A percentile compares a stretch with the other conserved stretches of the same genome.
These are phyloP conservation scores for Dipteronia sinensis DNA, from an alignment of 345 rosid species.

Conservation along the genomic window DNA sequence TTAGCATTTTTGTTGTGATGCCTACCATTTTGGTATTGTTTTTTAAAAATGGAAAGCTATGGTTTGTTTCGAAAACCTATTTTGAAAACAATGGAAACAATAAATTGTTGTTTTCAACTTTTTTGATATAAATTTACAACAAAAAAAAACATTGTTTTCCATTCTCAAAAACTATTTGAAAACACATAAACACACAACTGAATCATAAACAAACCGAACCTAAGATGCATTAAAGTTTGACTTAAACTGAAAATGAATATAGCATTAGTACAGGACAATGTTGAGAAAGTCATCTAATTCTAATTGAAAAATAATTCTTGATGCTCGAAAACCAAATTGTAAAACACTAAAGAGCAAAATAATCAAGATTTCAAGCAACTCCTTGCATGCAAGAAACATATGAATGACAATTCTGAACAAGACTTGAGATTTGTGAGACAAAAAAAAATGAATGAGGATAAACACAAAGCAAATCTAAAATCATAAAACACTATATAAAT, in stretches of 20 bases:
- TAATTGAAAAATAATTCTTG: conserved; percentile 1
- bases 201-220: too few species aligned
- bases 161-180: too few species aligned
- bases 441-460: background rate
- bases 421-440: background rate
- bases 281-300: background rate
- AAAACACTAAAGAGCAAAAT: background rate
- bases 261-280: background rate
- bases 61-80: too few species aligned
- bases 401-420: background rate
- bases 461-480: background rate
- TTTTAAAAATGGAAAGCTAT: too few species aligned
- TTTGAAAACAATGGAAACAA: too few species aligned
- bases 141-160: too few species aligned
- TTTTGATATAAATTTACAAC: too few species aligned
- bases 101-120: too few species aligned
- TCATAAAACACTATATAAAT: background rate
- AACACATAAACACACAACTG: too few species aligned
- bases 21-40: background rate
- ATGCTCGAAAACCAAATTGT: background rate
- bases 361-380: background rate
- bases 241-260: background rate
- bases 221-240: background rate
- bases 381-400: background rate
- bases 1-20: background rate